Conservation (phyloP, 352 stramenopile genomes). For the Phytophthora boehmeriae region DNA sequence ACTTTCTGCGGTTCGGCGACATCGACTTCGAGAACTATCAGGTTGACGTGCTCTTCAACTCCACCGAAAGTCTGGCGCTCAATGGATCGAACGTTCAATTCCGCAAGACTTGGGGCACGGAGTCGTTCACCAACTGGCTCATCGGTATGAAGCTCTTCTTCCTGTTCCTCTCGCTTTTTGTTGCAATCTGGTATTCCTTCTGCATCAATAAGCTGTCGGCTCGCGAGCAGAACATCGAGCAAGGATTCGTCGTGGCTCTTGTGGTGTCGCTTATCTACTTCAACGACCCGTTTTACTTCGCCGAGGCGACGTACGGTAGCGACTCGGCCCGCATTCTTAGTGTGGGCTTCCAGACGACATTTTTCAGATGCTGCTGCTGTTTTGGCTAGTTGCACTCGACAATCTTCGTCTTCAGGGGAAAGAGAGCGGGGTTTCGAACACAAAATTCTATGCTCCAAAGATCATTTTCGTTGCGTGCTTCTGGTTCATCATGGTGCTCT, state of each 20-base stretch:
- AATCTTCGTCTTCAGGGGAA: slow-evolving; percentile 60
- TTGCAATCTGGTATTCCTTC: slow-evolving; percentile 52
- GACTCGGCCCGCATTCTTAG: slow-evolving; percentile 55
- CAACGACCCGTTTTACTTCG: slow-evolving; percentile 67
- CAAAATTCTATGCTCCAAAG: slow-evolving; percentile 61
- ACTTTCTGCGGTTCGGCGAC: slow-evolving; percentile 57
- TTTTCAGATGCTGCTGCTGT: slow-evolving; percentile 67
- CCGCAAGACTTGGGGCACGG: slow-evolving; percentile 58
- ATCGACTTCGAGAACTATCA: slow-evolving; percentile 65
- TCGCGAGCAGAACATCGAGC: slow-evolving; percentile 63
- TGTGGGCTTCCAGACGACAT: slow-evolving; percentile 60
- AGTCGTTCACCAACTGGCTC: slow-evolving; percentile 60
- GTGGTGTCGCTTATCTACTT: slow-evolving; percentile 54
- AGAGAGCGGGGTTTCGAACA: slow-evolving; percentile 55
- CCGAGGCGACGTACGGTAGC: slow-evolving; percentile 53
- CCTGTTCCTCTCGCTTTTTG: slow-evolving; percentile 39
- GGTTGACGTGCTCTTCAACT: slow-evolving; percentile 66
- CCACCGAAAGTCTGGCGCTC: slow-evolving; percentile 40
- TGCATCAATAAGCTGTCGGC: slow-evolving; percentile 47
- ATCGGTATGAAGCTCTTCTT: slow-evolving; percentile 68
- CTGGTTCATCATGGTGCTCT: slow-evolving; percentile 57
- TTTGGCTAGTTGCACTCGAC: slow-evolving; percentile 62
- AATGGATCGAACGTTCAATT: slow-evolving; percentile 52
- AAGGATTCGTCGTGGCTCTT: slow-evolving; percentile 58
- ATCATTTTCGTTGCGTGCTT: slow-evolving; percentile 55